phyloP scores from a whole-genome alignment of 1,284 basidiomycete genomes.

The Cutaneotrichosporon curvatum region DNA sequence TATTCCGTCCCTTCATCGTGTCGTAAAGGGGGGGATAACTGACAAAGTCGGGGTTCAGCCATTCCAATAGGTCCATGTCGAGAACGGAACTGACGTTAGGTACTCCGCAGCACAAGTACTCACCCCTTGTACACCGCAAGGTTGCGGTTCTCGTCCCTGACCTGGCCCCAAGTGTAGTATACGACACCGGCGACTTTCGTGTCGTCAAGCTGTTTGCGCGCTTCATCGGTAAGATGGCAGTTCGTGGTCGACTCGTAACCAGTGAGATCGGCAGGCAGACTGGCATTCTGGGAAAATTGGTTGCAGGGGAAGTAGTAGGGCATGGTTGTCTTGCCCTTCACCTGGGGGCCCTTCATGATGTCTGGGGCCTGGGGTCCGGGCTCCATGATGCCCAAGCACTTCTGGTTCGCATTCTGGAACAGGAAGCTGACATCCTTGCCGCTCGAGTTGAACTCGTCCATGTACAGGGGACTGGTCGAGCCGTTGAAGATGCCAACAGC shows the following conservation, averaged over 20 bases:
- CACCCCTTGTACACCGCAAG: conserved; percentile 86
- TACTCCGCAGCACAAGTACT: conserved; percentile 46
- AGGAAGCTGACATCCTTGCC: conserved; percentile 87
- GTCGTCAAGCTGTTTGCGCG: conserved; percentile 51
- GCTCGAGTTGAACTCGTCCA: conserved; percentile 65
- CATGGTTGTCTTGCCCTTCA: conserved; percentile 46
- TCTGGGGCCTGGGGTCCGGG: conserved; percentile 55
- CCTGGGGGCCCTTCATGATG: conserved; percentile 49
- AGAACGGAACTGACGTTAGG: conserved; percentile 61
- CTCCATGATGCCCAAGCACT: conserved; percentile 71
- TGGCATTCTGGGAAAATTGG: conserved; percentile 67
- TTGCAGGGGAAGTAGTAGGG: conserved; percentile 96
- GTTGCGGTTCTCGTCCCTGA: conserved; percentile 63
- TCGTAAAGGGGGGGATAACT: conserved; percentile 76
- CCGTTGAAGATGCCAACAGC: conserved; percentile 63
- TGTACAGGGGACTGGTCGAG: conserved; percentile 70
- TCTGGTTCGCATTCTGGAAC: conserved; percentile 83
- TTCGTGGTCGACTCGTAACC: conserved; percentile 58
- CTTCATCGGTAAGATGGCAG: conserved; percentile 63
- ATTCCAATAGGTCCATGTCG: conserved; percentile 74
- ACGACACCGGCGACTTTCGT: conserved; percentile 65
- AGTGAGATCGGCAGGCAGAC: conserved; percentile 58
- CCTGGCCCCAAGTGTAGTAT: conserved; percentile 85
- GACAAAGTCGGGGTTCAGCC: conserved; percentile 72
- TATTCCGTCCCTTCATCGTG: conserved; percentile 61